These are phyloP conservation scores for Cyberlindnera xylosilytica DNA, from an alignment of 805 yeast genomes.

Conservation along the genomic window DNA sequence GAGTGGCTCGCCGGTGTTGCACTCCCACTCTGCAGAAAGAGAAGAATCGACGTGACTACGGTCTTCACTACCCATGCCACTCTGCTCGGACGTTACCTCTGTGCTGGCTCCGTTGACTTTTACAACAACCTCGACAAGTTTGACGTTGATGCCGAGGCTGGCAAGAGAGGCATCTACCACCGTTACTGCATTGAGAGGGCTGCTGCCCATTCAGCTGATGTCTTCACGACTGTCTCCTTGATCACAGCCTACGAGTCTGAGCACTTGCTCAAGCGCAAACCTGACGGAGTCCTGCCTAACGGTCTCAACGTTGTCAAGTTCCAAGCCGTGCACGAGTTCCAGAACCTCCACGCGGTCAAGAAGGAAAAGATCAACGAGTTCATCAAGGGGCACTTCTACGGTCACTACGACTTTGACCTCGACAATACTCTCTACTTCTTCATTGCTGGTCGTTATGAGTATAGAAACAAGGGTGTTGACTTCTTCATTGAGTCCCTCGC, in stretches of 20 bases:
- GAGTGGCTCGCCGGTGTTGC: conserved; percentile 99
- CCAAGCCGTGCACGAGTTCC: conserved; percentile 97
- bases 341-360: conserved; percentile 87
- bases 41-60: conserved; percentile 90
- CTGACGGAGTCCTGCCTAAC: conserved; percentile 96
- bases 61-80: conserved; percentile 98
- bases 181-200: conserved; percentile 96
- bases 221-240: conserved; percentile 94
- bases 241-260: conserved; percentile 97
- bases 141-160: conserved; percentile 97
- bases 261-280: conserved; percentile 89
- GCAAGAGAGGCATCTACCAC: conserved; percentile 95
- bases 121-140: conserved; percentile 85
- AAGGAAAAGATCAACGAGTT: conserved; percentile 93
- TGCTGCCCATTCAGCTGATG: conserved; percentile 94
- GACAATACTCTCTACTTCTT: conserved; percentile 93
- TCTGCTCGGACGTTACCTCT: conserved; percentile 85
- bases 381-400: conserved; percentile 95
- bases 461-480: conserved; percentile 94
- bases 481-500: conserved; percentile 92
- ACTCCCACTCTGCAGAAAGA: conserved; percentile 84
- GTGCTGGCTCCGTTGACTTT: conserved; percentile 96
- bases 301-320: conserved; percentile 95
- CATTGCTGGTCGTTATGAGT: conserved; percentile 97
- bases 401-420: conserved; percentile 90